A percentile compares a stretch with the other conserved stretches of the same genome.
Evolutionary conservation across 2,329 filamentous ascomycete genomes (phyloP).

Genomic region (Decorospora gaudefroyi): DNA sequence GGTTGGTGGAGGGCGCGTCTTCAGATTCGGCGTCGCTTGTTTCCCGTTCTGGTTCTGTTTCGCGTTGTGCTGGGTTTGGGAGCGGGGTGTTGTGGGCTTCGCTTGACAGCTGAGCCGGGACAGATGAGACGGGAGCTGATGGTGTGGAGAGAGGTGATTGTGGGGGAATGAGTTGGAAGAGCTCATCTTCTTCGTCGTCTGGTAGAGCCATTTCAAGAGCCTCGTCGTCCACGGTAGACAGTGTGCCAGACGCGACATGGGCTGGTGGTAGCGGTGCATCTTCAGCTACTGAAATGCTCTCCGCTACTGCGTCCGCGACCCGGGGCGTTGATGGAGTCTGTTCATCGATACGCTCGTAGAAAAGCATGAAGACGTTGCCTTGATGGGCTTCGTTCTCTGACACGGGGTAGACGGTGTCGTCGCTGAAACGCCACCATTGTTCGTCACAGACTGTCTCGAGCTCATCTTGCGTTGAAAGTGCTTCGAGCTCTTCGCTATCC

Average conservation of each 20-base stretch:
- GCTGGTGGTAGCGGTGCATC: conserved; percentile 29
- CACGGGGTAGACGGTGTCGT: conserved; percentile 78
- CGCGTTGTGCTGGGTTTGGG: background rate
- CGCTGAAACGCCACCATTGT: conserved; percentile 89
- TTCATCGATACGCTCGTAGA: conserved; percentile 70
- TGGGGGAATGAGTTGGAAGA: conserved; percentile 10
- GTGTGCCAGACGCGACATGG: background rate
- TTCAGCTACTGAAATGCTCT: conserved; percentile 7
- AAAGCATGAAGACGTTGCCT: conserved; percentile 92
- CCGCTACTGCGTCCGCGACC: background rate
- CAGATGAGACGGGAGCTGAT: background rate
- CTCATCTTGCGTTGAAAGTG: conserved; percentile 1
- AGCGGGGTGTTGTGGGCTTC: background rate
- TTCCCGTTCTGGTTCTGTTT: conserved; percentile 21
- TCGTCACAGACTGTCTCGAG: too few relatives aligned
- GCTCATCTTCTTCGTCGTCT: conserved; percentile 23
- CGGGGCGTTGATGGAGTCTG: conserved; percentile 50
- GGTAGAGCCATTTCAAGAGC: conserved; percentile 28
- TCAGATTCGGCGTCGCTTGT: conserved; percentile 32
- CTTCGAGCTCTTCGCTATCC: conserved; percentile 3
- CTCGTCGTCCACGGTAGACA: conserved; percentile 5
- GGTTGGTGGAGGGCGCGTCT: conserved; percentile 28
- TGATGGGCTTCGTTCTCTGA: conserved; percentile 74
- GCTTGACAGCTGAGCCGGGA: background rate
- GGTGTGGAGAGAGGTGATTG: conserved; percentile 2